Evolutionary conservation across 495 filamentous ascomycete genomes (phyloP).

Genomic region (Aspergillus nidulans): DNA sequence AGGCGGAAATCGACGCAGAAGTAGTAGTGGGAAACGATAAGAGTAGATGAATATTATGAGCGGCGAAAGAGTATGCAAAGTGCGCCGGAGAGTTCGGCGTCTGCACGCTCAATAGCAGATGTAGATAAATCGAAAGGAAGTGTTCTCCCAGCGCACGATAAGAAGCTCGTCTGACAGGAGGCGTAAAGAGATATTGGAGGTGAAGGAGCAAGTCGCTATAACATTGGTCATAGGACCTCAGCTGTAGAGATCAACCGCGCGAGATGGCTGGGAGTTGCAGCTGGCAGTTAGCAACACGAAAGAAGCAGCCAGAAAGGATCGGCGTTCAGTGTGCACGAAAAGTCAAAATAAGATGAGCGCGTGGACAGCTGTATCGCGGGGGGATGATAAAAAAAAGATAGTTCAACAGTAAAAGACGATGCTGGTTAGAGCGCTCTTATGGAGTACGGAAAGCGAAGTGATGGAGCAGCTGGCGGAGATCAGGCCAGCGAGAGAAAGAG

Average conservation of each 20-base stretch:
- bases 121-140: conserved; percentile 7
- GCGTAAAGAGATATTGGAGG: conserved; percentile 6
- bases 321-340: conserved; percentile 23
- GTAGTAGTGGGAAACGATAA: conserved; percentile 2
- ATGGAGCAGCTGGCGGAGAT: conserved; percentile 24
- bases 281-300: conserved; percentile 35
- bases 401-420: conserved; percentile 7
- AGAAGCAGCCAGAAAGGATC: conserved; percentile 25
- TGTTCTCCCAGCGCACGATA: conserved; percentile 8
- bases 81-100: not conserved
- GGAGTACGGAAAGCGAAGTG: conserved; percentile 20
- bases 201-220: conserved; percentile 10
- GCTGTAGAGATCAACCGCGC: conserved; percentile 21
- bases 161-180: conserved; percentile 5
- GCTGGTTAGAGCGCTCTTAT: conserved; percentile 7
- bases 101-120: conserved; percentile 12
- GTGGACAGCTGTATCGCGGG: conserved; percentile 5
- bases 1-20: conserved; percentile 26
- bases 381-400: conserved; percentile 8
- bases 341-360: conserved; percentile 12
- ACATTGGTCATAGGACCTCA: conserved; percentile 14
- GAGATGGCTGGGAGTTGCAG: conserved; percentile 17
- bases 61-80: not conserved
- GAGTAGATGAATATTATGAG: conserved; percentile 12
- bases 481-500: conserved; percentile 27